These are phyloP conservation scores for Globisporangium solare DNA, from an alignment of 352 stramenopile genomes.

Conservation along the genomic window DNA sequence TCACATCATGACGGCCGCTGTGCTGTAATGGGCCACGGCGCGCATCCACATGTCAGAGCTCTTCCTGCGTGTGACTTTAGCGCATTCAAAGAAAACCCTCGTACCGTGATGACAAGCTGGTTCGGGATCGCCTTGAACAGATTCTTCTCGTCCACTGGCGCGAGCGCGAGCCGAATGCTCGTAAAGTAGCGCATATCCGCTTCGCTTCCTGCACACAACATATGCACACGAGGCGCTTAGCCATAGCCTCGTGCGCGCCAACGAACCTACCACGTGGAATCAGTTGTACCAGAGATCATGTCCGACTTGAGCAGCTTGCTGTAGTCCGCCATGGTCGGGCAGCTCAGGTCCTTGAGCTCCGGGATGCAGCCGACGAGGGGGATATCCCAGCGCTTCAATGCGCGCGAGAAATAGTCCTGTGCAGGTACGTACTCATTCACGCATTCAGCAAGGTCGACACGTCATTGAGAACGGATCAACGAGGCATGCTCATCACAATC, in stretches of 20 bases:
- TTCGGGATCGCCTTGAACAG: constrained; percentile 83
- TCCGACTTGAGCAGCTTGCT: constrained; percentile 82
- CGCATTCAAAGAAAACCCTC: neutral
- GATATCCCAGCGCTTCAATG: constrained; percentile 87
- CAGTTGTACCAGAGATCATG: constrained; percentile 51
- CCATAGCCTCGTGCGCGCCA: too few relatives aligned
- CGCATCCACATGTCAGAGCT: neutral
- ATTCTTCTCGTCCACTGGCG: constrained; percentile 71
- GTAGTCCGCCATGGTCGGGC: constrained; percentile 85
- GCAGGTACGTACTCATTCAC: neutral
- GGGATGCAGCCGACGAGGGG: constrained; percentile 87
- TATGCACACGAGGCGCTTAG: neutral
- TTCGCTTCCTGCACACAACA: constrained; percentile 34
- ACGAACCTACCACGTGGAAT: too few relatives aligned
- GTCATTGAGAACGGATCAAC: neutral
- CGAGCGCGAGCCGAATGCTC: constrained; percentile 75
- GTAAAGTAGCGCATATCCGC: constrained; percentile 80
- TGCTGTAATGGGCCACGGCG: constrained; percentile 30
- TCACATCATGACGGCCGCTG: constrained; percentile 76
- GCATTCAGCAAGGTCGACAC: neutral
- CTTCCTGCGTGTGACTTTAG: neutral
- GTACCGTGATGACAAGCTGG: constrained; percentile 83
- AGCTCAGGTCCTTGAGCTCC: constrained; percentile 74
- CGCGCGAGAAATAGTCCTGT: constrained; percentile 86
- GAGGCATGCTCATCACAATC: neutral